Conservation (phyloP, 306 rosid genomes). For the Canavalia gladiata region DNA sequence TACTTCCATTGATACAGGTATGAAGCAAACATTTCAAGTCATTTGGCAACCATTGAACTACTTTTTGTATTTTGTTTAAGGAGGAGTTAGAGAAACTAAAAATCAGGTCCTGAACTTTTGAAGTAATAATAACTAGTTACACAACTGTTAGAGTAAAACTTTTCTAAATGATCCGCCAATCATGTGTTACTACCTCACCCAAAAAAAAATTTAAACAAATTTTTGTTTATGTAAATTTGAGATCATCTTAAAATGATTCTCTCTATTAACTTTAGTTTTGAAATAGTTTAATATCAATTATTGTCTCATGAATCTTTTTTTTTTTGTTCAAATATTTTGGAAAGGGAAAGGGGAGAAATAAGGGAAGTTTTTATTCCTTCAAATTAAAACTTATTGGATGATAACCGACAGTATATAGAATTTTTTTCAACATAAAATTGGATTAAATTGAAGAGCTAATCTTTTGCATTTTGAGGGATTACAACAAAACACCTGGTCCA, state of each 20-base stretch:
- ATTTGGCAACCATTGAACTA: slow-evolving; percentile 5
- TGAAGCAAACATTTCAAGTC: slow-evolving; percentile 35
- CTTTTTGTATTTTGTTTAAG: slow-evolving; percentile 25
- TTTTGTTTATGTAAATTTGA: not conserved
- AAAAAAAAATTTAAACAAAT: not conserved
- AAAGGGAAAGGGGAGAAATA: not conserved
- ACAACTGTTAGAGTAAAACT: not conserved
- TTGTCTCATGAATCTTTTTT: not conserved
- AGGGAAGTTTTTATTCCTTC: slow-evolving; percentile 1
- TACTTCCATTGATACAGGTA: slow-evolving; percentile 88
- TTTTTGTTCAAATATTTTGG: not conserved
- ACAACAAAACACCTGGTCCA: not conserved
- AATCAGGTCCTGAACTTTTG: not conserved
- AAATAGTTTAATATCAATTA: slow-evolving; percentile 4
- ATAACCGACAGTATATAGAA: not conserved
- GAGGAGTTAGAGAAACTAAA: slow-evolving; percentile 9
- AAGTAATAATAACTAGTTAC: not conserved
- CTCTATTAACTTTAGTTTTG: not conserved
- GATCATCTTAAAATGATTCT: slow-evolving; percentile 5
- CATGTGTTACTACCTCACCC: not conserved
- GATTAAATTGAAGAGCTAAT: not conserved
- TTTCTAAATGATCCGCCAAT: slow-evolving; percentile 6
- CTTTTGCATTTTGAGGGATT: not conserved
- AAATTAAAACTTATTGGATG: not conserved
- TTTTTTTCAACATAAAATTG: slow-evolving; percentile 19